Base-by-base conservation (phyloP, 2,329 filamentous ascomycete species). In the Exserohilum rostratum region DNA sequence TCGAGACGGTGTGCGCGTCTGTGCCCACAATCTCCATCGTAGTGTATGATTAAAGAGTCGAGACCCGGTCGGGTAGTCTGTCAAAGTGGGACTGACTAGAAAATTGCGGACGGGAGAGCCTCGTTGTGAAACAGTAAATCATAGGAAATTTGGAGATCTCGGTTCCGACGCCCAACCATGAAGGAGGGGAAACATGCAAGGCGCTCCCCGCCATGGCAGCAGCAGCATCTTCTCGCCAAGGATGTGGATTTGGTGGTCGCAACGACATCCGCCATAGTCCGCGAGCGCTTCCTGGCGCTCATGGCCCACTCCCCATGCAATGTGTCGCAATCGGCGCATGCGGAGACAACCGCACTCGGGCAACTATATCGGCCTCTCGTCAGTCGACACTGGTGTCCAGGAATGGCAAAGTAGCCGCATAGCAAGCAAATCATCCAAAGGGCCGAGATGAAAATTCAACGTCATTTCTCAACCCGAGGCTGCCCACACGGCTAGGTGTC, bases 381-480 rank as follows among this genome's bases (percentile, higher is more conserved):
- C 42, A 34, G 17, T 53, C 33, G 48, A 53, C 43, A 49, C 57
- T 38, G 55, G 34, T 30, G 29, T 27, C 37, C 30, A 43, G 49
- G 37, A 22, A 39, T 48, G 47, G 18, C 39, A 37, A 55, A 25
- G 35, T 43, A 38, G 47, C 47, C 37, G 48, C 43, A 33, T 43
- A 34, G 39, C 31, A 50, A 25, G 46, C 33, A 44, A 46, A 50
- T 50, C 42, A 50, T 20, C 38, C 17, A 33, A 37, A 25, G 18
- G 52, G 40, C 40, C 47, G 47, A 39, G 30, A 39, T 46, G n/a
- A 12, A 42, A 46, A 55, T 55, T 55, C 48, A 30, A 61, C 61
- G 60, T 64, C 57, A 65, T 65, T 56, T 67, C 62, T 52, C 57
- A 44, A 62, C 52, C 49, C 53, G 43, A 30, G 39, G 37, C 29